Conservation (phyloP, 768 basidiomycete species). For the Suillus weaverae region DNA sequence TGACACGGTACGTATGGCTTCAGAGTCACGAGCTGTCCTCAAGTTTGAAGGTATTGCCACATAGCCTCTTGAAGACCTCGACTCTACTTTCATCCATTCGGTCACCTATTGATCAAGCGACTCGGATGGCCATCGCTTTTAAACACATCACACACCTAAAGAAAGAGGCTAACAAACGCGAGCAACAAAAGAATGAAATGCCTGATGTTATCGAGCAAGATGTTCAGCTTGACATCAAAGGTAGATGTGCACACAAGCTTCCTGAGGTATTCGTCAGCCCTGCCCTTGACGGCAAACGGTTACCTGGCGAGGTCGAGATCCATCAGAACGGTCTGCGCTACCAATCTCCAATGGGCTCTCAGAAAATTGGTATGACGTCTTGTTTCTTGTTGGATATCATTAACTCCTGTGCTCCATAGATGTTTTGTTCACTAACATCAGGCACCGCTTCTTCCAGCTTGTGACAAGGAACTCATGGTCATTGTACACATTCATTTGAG, state of each 20-base stretch:
- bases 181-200: constrained; percentile 97
- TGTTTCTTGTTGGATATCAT: constrained; percentile 6
- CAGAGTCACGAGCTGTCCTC: background rate
- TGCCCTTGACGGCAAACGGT: constrained; percentile 89
- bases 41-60: constrained; percentile 4
- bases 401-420: constrained; percentile 46
- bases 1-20: constrained; percentile 67
- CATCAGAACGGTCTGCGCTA: constrained; percentile 97
- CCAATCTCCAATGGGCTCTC: constrained; percentile 79
- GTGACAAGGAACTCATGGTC: constrained; percentile 92
- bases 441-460: constrained; percentile 98
- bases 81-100: constrained; percentile 94
- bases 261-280: constrained; percentile 93
- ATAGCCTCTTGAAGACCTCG: constrained; percentile 94
- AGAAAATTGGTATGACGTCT: constrained; percentile 76
- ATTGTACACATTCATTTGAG: constrained; percentile 92
- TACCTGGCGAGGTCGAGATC: constrained; percentile 97
- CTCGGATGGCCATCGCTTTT: constrained; percentile 85
- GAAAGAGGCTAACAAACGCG: constrained; percentile 95
- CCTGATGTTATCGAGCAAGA: constrained; percentile 98
- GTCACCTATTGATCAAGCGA: constrained; percentile 90
- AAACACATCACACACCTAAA: constrained; percentile 94
- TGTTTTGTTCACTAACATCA: constrained; percentile 94
- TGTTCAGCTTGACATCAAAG: constrained; percentile 83
- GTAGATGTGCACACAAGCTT: constrained; percentile 80